Conservation (phyloP, 371 early-diverging fungal species). For the Saksenaea vasiformis region DNA sequence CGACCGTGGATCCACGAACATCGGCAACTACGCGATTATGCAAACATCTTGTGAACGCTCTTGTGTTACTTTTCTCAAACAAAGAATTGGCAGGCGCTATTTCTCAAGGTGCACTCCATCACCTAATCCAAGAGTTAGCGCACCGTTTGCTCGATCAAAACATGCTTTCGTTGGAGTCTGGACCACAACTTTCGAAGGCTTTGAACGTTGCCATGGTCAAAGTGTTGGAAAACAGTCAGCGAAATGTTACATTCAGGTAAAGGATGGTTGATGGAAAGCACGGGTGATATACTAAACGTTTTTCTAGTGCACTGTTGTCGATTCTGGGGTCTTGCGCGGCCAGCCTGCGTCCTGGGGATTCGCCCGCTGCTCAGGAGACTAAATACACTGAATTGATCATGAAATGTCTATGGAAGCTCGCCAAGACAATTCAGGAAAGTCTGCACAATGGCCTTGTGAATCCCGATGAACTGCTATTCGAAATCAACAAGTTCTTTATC, state of each 20-base stretch:
- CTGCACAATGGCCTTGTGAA: constrained; percentile 53
- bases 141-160: constrained; percentile 77
- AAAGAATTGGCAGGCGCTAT: constrained; percentile 64
- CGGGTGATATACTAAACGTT: neutral
- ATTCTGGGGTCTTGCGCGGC: constrained; percentile 54
- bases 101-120: constrained; percentile 62
- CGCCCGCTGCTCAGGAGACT: constrained; percentile 54
- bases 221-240: constrained; percentile 81
- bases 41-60: constrained; percentile 76
- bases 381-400: constrained; percentile 89
- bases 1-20: constrained; percentile 55
- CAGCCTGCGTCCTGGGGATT: constrained; percentile 51
- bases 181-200: constrained; percentile 71
- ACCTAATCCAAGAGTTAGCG: constrained; percentile 75
- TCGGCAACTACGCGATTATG: constrained; percentile 61
- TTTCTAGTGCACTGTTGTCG: constrained; percentile 56
- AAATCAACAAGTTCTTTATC: constrained; percentile 82
- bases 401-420: constrained; percentile 96
- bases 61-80: constrained; percentile 77
- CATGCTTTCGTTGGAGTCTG: constrained; percentile 63
- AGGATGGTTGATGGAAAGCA: neutral
- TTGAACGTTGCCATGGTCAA: constrained; percentile 88
- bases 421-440: constrained; percentile 79
- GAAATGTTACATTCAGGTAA: constrained; percentile 76
- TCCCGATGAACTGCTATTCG: constrained; percentile 66